Evolutionary conservation across 2,329 filamentous ascomycete genomes (phyloP), one percentile per base, ranked within the genome.

Genomic region (Plenodomus lindquistii): DNA sequence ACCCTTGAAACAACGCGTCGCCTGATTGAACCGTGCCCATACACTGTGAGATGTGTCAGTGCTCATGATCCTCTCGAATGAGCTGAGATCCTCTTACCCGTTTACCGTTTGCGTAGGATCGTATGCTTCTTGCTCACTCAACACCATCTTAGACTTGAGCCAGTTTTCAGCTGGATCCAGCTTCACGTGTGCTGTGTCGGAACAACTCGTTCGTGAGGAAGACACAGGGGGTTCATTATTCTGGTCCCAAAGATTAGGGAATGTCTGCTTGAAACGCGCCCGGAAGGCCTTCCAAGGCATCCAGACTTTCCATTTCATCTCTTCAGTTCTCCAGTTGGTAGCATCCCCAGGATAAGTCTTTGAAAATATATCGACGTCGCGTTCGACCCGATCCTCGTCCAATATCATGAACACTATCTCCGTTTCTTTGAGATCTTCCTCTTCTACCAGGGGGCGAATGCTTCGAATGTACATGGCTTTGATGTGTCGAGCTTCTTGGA

Each of bases 1-100:
- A 0, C 86, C 86, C 63, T 89, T 89, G 79, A 89, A 88, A 74
- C 86, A 86, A 41, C 85, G 79, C 3, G 86, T 89, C 3, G 85
- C 79, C 40, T 81, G 79, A 55, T 88, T 88, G 69, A 91, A 91
- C n/a, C 75, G 75, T 5, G 79, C 78, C 79, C 79, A 82, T 5
- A 79, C 75, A 3, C 79, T 79, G 27, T 37, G 10, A 15, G n/a
- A 8, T 4, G 20, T 7, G n/a, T 52, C 2, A 52, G 50, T 21
- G 35, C 17, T 6, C 29, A 27, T 34, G 37, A 39, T 11, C 13
- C 36, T 16, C 36, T 16, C 3, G 13, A 13, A 13, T 5, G n/a
- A n/a, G 5, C 22, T 11, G 6, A 15, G 13, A 24, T 16, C 1
- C 10, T 62, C 77, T 65, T 72, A 85, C 84, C 84, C 83, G 38